These are phyloP conservation scores for Backusella luteola DNA, from an alignment of 192 early-diverging fungal genomes.

Conservation along the genomic window DNA sequence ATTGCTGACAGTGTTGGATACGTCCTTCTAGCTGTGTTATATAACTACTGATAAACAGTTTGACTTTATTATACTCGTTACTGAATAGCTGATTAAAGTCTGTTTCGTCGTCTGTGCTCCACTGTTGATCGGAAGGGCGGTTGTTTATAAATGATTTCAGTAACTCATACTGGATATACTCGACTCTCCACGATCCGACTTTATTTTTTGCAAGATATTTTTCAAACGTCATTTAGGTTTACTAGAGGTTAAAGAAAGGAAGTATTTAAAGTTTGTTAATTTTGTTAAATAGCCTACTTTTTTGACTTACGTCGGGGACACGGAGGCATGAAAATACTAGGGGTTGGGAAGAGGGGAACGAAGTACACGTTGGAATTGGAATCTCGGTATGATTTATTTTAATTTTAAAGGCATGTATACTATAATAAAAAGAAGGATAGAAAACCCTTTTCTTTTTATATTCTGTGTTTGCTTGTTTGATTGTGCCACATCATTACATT, in stretches of 20 bases:
- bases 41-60: conserved; percentile 63
- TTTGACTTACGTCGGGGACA: neutral
- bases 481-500: neutral
- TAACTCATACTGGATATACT: conserved; percentile 22
- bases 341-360: neutral
- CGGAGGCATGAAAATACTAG: neutral
- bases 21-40: conserved; percentile 65
- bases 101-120: conserved; percentile 20
- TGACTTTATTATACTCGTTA: conserved; percentile 81
- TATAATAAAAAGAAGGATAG: neutral
- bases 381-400: neutral
- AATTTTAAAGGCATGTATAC: neutral
- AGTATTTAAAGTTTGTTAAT: neutral
- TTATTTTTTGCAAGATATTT: conserved; percentile 64
- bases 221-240: conserved; percentile 79
- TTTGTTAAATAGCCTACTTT: neutral
- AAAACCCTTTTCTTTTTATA: neutral
- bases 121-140: conserved; percentile 15
- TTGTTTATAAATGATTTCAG: conserved; percentile 19
- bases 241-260: neutral
- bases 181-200: conserved; percentile 37
- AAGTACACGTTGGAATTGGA: neutral
- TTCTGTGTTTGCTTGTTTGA: neutral
- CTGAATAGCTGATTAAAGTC: conserved; percentile 68
- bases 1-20: conserved; percentile 61